phyloP scores from a whole-genome alignment of 331 rosid genomes.

The Prunus yedoensis region DNA sequence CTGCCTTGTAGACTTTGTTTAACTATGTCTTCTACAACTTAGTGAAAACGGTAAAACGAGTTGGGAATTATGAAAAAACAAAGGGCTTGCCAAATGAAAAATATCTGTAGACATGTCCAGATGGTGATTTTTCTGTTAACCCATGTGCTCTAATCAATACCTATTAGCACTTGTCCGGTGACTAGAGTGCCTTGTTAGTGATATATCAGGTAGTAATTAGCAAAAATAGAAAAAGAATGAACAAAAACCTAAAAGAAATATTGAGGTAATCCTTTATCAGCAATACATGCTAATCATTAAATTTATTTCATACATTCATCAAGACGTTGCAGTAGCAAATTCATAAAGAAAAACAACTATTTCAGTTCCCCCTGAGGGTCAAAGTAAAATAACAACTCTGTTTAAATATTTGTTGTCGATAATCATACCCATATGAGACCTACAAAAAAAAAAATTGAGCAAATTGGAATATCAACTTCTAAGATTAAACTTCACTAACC shows the following conservation, averaged over 20 bases:
- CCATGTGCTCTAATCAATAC: background rate
- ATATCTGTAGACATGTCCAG: background rate
- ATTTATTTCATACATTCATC: background rate
- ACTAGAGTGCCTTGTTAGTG: background rate
- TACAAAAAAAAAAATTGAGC: slow-evolving; percentile 6
- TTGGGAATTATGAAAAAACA: background rate
- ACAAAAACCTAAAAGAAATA: background rate
- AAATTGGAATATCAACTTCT: background rate
- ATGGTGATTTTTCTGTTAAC: background rate
- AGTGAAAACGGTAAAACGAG: background rate
- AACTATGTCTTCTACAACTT: background rate
- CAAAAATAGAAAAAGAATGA: background rate
- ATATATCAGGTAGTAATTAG: background rate
- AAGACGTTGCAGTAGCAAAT: background rate
- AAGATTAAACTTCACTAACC: background rate
- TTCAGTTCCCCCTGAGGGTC: background rate
- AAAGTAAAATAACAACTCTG: background rate
- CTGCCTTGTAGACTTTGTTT: background rate
- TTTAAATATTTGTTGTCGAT: background rate
- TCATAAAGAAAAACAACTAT: background rate
- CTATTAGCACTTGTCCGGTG: background rate
- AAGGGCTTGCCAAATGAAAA: background rate
- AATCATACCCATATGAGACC: slow-evolving; percentile 4
- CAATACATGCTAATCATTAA: background rate
- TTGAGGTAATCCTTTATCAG: background rate